phyloP scores from a whole-genome alignment of 1,139 yeast species.

The Candida buenavistaensis region DNA sequence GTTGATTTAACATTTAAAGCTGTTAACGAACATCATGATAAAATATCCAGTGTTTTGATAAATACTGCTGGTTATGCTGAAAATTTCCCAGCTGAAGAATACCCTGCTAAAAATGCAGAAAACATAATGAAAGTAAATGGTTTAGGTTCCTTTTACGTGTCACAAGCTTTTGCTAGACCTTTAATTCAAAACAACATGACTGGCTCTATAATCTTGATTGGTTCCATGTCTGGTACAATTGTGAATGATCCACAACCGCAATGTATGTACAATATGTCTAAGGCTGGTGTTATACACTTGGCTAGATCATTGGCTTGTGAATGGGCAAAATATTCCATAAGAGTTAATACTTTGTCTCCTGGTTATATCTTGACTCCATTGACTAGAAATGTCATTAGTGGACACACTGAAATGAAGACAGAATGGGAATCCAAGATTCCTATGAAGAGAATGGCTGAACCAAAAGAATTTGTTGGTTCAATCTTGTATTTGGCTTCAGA shows the following conservation, averaged over 20 bases:
- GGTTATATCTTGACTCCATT: constrained; percentile 52
- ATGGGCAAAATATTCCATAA: constrained; percentile 52
- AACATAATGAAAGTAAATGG: constrained; percentile 70
- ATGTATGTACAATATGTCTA: constrained; percentile 52
- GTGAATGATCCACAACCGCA: constrained; percentile 55
- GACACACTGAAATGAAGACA: constrained; percentile 48
- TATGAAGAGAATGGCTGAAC: constrained; percentile 53
- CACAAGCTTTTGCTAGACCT: constrained; percentile 63
- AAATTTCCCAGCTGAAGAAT: constrained; percentile 74
- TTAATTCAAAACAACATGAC: constrained; percentile 57
- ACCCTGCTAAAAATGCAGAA: constrained; percentile 72
- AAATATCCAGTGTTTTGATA: constrained; percentile 63
- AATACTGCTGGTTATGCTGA: constrained; percentile 88
- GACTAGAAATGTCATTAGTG: constrained; percentile 47
- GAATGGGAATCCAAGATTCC: constrained; percentile 51
- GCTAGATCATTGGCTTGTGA: constrained; percentile 51
- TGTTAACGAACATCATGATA: constrained; percentile 58
- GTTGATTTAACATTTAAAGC: constrained; percentile 56
- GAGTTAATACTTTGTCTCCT: constrained; percentile 49
- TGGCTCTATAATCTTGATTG: constrained; percentile 47
- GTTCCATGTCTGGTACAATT: constrained; percentile 51
- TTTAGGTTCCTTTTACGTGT: constrained; percentile 71
- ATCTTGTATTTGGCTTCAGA: constrained; percentile 49
- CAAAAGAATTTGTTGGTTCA: constrained; percentile 50
- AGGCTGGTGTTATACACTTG: constrained; percentile 52